Evolutionary conservation across 257 asterid species (phyloP).

Genomic region (Solanum pinnatisectum): DNA sequence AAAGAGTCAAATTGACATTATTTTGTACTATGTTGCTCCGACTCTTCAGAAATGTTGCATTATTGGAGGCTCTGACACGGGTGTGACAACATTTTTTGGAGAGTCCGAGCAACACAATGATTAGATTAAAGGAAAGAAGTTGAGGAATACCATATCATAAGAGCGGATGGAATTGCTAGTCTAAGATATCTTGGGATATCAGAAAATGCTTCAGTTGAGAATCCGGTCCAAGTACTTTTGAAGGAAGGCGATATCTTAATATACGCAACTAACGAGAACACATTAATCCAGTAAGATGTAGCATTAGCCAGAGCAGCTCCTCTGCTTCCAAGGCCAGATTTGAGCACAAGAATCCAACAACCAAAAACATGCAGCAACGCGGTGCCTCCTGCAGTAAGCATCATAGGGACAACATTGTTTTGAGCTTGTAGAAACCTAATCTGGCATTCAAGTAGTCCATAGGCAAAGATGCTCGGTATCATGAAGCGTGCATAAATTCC

Average conservation of each 20-base stretch:
- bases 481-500: conserved; percentile 46
- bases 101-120: not conserved
- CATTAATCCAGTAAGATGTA: conserved; percentile 55
- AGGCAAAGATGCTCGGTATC: conserved; percentile 62
- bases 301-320: conserved; percentile 73
- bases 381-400: conserved; percentile 47
- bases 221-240: conserved; percentile 46
- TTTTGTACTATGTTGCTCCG: not conserved
- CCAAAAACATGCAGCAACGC: conserved; percentile 33
- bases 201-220: conserved; percentile 41
- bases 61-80: not conserved
- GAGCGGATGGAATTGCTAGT: conserved; percentile 57
- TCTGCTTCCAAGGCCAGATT: conserved; percentile 46
- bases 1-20: not conserved
- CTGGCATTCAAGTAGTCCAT: conserved; percentile 52
- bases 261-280: conserved; percentile 32
- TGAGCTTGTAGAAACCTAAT: conserved; percentile 57
- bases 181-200: conserved; percentile 41
- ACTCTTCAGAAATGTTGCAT: not conserved
- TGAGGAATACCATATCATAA: conserved; percentile 49
- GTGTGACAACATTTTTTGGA: not conserved
- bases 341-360: conserved; percentile 53
- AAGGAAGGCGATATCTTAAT: conserved; percentile 42
- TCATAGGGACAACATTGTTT: conserved; percentile 59
- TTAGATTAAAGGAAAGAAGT: not conserved